Base-by-base conservation (phyloP, 2,329 filamentous ascomycete genomes). In the Penicillium sp. region DNA sequence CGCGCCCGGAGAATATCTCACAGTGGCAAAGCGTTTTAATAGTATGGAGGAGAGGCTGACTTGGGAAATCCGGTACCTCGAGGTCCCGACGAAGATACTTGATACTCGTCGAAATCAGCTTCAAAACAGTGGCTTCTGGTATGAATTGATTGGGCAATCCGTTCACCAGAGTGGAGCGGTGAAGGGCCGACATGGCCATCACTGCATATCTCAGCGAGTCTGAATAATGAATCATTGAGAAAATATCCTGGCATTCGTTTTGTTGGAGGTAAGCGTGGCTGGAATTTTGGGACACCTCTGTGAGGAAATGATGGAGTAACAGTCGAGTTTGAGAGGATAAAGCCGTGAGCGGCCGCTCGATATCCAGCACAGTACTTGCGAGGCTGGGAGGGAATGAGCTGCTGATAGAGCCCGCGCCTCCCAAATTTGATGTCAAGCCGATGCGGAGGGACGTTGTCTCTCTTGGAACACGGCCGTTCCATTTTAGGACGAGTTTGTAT, bases 1-100 rank as follows among this genome's bases (percentile, higher is more conserved):
- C 56, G 21, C 52, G 58, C 1, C 63, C 63, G 6, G 61, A 65
- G 51, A 64, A 62, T 5, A 65, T 65, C 47, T 65, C 62, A 18
- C 56, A 63, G 5, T 63, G 54, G 43, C 59, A 65, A 8, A 65
- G 43, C 8, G 62, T 65, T 26, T 60, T 53, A 9, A 63, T 57
- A 1, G 63, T 65, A 29, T 60, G 53, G 18, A 65, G 49, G 8
- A 65, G 56, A 44, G 61, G 47, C 18, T 47, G 51, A 23, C 39
- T 49, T 12, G 51, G 51, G 38, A 50, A 34, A 4, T 26, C 43
- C 5, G 42, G 51, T 13, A 12, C 45, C 18, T 53, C 46, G 13
- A 53, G 51, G 26, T 53, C 51, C 6, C 47, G 43, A 5, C 47
- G 47, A 7, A 53, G 47, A 23, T 26, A 34, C 15, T 42, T 39